phyloP scores from a whole-genome alignment of 2,329 filamentous ascomycete genomes.

The Periconia sp. region DNA sequence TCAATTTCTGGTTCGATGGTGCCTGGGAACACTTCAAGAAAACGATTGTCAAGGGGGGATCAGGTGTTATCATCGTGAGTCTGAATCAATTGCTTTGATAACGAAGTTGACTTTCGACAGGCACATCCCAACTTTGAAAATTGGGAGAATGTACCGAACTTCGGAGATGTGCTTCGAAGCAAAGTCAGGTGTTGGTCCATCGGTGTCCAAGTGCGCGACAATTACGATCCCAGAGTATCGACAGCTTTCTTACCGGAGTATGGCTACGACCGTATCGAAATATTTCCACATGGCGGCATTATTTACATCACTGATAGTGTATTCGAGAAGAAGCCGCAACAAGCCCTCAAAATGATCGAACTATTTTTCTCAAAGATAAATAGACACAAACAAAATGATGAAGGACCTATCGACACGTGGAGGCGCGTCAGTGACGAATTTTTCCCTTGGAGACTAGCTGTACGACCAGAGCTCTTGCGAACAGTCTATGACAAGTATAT shows the following conservation, averaged over 20 bases:
- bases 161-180: constrained; percentile 38
- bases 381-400: constrained; percentile 18
- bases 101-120: constrained; percentile 23
- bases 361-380: constrained; percentile 39
- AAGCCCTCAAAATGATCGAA: constrained; percentile 46
- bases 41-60: constrained; percentile 21
- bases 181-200: constrained; percentile 42
- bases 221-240: constrained; percentile 20
- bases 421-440: constrained; percentile 26
- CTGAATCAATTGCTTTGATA: too few relatives aligned
- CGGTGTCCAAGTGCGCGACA: constrained; percentile 29
- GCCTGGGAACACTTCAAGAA: constrained; percentile 34
- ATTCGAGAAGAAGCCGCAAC: constrained; percentile 45
- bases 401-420: constrained; percentile 18
- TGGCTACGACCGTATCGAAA: constrained; percentile 32
- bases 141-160: constrained; percentile 37
- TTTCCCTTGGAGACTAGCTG: constrained; percentile 40
- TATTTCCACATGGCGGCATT: constrained; percentile 48
- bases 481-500: constrained; percentile 23
- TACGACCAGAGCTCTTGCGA: constrained; percentile 39
- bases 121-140: constrained; percentile 37
- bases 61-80: constrained; percentile 37
- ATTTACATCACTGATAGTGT: constrained; percentile 54
- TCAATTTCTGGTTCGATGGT: constrained; percentile 26
- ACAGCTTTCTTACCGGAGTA: constrained; percentile 16